Evolutionary conservation across 192 early-diverging fungal species (phyloP), one percentile per base, ranked within the genome.

Genomic region (Physocladia obscura): DNA sequence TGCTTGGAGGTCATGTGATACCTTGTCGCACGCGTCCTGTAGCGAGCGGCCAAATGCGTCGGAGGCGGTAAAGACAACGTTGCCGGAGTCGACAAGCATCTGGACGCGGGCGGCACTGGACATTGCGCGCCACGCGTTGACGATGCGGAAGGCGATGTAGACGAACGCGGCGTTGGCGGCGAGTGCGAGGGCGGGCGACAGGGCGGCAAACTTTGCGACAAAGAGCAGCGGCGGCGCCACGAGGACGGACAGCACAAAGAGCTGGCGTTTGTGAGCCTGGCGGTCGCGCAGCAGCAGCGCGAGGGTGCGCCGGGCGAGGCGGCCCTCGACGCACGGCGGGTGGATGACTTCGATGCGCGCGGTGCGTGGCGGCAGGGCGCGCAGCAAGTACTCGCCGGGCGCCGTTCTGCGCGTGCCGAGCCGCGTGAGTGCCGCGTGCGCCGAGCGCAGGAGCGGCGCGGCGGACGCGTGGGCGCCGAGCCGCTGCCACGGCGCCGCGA

Each of bases 311-410:
- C 82, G 73, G 30, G 74, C 32, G n/a, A 19, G 13, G 24, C 48
- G 19, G 27, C 51, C 19, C 30, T 67, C 39, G 17, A 78, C 34
- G 49, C 73, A 70, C 11, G 77, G 21, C 15, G 82, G 82, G 55
- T 77, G 81, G 6, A 83, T 48, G 47, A 83, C 75, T 67, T 83
- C 79, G 31, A 82, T 70, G 70, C 74, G 24, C 27, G 30, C 1
- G 1, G 77, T 74, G n/a, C 67, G 64, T 52, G 37, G 38, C 26
- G 79, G 79, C 4, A 84, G 63, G 31, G 35, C 69, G 56, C 78
- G 82, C 24, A 84, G 70, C 47, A 84, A 82, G 51, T 82, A 84
- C 69, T 84, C 83, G 15, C 15, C 63, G 54, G 78, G 77, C 2
- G 69, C 73, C 4, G 67, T 64, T 36, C 51, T 34, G 17, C 82